Percentiles rank a stretch among this genome's conserved stretches.
Evolutionary conservation across 345 rosid genomes (phyloP).

Genomic region (Passiflora organensis): DNA sequence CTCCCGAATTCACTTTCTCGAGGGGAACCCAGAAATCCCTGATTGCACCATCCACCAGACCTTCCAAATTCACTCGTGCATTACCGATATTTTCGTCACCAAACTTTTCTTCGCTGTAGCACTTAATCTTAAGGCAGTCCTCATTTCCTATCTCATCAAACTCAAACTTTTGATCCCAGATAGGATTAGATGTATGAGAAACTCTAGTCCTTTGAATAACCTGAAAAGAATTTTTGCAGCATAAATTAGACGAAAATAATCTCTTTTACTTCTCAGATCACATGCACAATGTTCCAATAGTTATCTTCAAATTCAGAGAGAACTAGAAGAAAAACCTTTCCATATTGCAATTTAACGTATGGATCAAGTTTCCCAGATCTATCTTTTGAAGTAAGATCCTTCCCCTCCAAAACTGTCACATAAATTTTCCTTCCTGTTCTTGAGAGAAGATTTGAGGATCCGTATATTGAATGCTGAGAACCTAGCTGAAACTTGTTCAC

Average conservation of each 20-base stretch:
- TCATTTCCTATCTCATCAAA: constrained; percentile 81
- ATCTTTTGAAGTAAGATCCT: constrained; percentile 55
- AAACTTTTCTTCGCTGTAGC: constrained; percentile 64
- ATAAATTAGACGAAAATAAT: constrained; percentile 1
- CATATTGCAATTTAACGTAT: constrained; percentile 83
- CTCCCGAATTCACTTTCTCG: constrained; percentile 87
- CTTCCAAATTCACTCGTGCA: constrained; percentile 84
- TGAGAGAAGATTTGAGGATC: constrained; percentile 48
- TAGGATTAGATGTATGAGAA: constrained; percentile 40
- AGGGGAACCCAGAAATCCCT: constrained; percentile 88
- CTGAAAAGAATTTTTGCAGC: constrained; percentile 29
- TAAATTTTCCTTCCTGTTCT: constrained; percentile 73
- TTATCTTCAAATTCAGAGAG: constrained; percentile 2
- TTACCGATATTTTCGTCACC: constrained; percentile 80
- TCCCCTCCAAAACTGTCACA: constrained; percentile 57
- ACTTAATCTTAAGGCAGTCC: constrained; percentile 73
- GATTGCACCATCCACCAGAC: constrained; percentile 57
- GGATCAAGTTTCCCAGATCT: constrained; percentile 63
- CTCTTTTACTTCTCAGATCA: not conserved
- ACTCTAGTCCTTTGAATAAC: constrained; percentile 58
- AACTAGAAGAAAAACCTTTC: constrained; percentile 49
- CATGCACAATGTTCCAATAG: not conserved
- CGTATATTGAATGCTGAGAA: constrained; percentile 42
- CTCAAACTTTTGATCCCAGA: constrained; percentile 78
- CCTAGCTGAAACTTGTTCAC: constrained; percentile 35